These are phyloP conservation scores for Solanum arcanum DNA, from an alignment of 257 asterid species.

Conservation along the genomic window DNA sequence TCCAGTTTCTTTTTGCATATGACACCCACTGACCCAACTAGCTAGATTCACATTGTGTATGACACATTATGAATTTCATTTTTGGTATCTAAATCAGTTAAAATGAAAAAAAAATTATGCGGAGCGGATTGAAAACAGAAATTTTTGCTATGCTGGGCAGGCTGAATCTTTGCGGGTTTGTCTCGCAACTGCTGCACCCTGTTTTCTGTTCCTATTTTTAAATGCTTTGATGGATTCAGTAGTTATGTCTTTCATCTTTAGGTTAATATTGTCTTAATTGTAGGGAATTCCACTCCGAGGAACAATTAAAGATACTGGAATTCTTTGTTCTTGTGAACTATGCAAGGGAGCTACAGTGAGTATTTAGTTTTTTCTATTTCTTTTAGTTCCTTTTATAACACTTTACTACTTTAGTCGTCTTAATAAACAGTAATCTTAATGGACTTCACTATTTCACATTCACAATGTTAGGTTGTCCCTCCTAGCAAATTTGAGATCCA, in stretches of 20 bases:
- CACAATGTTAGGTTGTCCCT: slow-evolving; percentile 54
- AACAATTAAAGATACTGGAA: slow-evolving; percentile 76
- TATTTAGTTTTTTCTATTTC: slow-evolving; percentile 5
- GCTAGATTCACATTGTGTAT: background rate
- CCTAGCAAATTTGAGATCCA: slow-evolving; percentile 96
- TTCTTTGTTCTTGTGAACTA: slow-evolving; percentile 73
- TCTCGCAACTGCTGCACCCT: background rate
- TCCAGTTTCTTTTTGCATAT: background rate
- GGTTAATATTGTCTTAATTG: background rate
- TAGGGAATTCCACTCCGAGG: slow-evolving; percentile 43
- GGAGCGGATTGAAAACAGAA: background rate
- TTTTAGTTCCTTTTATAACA: background rate
- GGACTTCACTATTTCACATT: background rate
- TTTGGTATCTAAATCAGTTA: background rate
- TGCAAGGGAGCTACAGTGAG: slow-evolving; percentile 76
- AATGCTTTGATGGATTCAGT: background rate
- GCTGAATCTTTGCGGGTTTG: background rate
- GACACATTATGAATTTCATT: background rate
- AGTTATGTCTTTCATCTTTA: background rate
- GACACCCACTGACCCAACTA: background rate
- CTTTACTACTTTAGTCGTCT: background rate
- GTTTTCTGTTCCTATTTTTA: background rate
- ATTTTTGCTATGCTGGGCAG: background rate
- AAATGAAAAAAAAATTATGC: background rate
- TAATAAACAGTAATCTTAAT: background rate